A percentile compares a stretch with the other conserved stretches of the same genome.
These are phyloP conservation scores for Neofusicoccum laricinum DNA, from an alignment of 2,329 filamentous ascomycete species.

Conservation along the genomic window DNA sequence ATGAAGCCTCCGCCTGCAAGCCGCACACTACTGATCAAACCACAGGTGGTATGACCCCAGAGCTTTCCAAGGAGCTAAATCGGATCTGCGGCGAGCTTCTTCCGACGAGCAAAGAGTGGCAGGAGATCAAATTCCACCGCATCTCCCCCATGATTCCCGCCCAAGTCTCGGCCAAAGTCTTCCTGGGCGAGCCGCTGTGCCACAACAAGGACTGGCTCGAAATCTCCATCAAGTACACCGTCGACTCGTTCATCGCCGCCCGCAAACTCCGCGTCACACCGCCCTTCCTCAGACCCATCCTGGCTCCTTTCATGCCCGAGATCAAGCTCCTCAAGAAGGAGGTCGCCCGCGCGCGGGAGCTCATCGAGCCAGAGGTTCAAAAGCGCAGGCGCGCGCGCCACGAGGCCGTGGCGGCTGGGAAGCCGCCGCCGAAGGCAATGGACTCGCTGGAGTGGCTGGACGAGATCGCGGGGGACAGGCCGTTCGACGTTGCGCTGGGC, in stretches of 20 bases:
- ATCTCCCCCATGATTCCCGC: conserved; percentile 40
- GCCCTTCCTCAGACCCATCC: conserved; percentile 31
- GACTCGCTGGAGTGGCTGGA: conserved; percentile 26
- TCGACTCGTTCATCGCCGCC: conserved; percentile 34
- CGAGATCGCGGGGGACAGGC: conserved; percentile 20
- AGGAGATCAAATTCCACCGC: conserved; percentile 25
- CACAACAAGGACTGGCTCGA: conserved; percentile 41
- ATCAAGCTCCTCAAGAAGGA: conserved; percentile 30
- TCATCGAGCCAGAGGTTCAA: conserved; percentile 35
- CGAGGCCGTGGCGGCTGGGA: conserved; percentile 19
- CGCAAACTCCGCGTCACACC: conserved; percentile 35
- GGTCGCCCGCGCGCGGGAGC: conserved; percentile 29
- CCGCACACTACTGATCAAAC: neutral
- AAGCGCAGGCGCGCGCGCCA: conserved; percentile 21
- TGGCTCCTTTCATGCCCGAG: conserved; percentile 34
- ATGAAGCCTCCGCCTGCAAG: neutral
- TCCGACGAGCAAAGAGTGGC: conserved; percentile 1
- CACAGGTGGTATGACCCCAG: neutral
- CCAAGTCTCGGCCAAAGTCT: conserved; percentile 27
- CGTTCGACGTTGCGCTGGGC: conserved; percentile 14
- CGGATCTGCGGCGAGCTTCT: neutral
- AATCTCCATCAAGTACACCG: conserved; percentile 33
- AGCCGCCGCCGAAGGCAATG: conserved; percentile 22
- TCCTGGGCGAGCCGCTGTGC: conserved; percentile 37
- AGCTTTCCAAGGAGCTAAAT: neutral